Conservation (phyloP, 2,329 filamentous ascomycete species). For the Leptographium procerum region DNA sequence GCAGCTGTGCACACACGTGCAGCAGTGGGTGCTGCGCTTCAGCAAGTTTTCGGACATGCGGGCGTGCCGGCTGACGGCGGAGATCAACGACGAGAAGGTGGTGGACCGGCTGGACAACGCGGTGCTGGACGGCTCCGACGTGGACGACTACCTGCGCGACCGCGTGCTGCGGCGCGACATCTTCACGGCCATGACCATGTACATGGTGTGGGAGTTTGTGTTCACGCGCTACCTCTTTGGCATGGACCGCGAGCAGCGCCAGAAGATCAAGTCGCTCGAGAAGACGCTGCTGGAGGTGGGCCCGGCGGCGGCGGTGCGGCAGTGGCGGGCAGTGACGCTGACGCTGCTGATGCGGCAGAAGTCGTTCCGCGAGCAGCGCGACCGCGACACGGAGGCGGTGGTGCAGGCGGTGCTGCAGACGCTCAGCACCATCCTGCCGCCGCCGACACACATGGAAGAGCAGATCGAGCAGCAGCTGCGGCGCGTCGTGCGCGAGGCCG, state of each 20-base stretch:
- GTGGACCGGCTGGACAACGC: constrained; percentile 91
- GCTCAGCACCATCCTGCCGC: constrained; percentile 73
- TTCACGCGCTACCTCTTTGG: constrained; percentile 97
- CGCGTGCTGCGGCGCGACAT: constrained; percentile 82
- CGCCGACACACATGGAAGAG: constrained; percentile 66
- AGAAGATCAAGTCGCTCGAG: constrained; percentile 93
- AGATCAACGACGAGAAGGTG: constrained; percentile 85
- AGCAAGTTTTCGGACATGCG: constrained; percentile 95
- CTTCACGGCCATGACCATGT: constrained; percentile 98
- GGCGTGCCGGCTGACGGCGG: constrained; percentile 68
- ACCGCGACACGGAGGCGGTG: constrained; percentile 90
- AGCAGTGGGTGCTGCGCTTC: constrained; percentile 96
- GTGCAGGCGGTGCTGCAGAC: constrained; percentile 82
- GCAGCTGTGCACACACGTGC: constrained; percentile 87
- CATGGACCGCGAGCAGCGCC: constrained; percentile 94
- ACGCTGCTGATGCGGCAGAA: constrained; percentile 74
- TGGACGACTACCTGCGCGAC: constrained; percentile 77
- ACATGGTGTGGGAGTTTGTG: constrained; percentile 98
- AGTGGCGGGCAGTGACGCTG: constrained; percentile 92
- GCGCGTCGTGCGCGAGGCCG: constrained; percentile 78
- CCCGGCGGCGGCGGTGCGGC: constrained; percentile 76
- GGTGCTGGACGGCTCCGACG: constrained; percentile 86
- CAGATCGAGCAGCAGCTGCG: constrained; percentile 77
- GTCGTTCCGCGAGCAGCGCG: constrained; percentile 70
- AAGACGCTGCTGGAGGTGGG: constrained; percentile 85